Evolutionary conservation across 2,329 filamentous ascomycete species (phyloP), one percentile per base, ranked within the genome.

Genomic region (Colletotrichum chrysophilum): DNA sequence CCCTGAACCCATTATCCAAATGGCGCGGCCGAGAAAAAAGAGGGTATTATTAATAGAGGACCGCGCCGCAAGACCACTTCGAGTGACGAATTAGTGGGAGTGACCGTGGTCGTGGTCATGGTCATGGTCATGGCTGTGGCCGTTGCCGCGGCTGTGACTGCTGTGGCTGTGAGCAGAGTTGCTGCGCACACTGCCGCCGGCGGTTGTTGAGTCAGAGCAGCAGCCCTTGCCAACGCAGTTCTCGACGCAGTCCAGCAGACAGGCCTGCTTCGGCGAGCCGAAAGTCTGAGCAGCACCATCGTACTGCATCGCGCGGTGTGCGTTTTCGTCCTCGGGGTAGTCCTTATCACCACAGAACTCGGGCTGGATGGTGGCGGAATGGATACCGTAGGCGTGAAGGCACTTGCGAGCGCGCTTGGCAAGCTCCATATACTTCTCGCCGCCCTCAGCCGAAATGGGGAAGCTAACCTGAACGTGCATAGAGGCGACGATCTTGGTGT

Each of bases 291-390:
- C 73, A 1, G 76, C 75, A 12, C 85, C 86, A 71, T 88, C 85
- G 36, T 86, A 78, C 7, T 81, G 75, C 38, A 85, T 79, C 26
- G 81, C 82, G 8, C 14, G 67, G 5, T 83, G 80, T 34, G 82
- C 82, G 67, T 86, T 84, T 4, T 84, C 83, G 16, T 82, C 79
- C 52, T 86, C 85, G 71, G 80, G 82, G 77, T 88, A 89, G 67
- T 84, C 83, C 55, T 85, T 81, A 78, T 91, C 91, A 30, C 91
- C 83, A 77, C 91, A 92, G 79, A 93, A 99, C 84, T 99, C 97
- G 7, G 97, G 97, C 85, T 99, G 97, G 79, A 99, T 98, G 14
- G 97, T 99, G 43, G 96, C 96, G 48, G 95, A 97, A 87, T 99
- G 97, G 78, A 99, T 98, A 71, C 97, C 96, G 80, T 98, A 98